These are phyloP conservation scores for Senna siamea DNA, from an alignment of 306 rosid genomes.

Conservation along the genomic window DNA sequence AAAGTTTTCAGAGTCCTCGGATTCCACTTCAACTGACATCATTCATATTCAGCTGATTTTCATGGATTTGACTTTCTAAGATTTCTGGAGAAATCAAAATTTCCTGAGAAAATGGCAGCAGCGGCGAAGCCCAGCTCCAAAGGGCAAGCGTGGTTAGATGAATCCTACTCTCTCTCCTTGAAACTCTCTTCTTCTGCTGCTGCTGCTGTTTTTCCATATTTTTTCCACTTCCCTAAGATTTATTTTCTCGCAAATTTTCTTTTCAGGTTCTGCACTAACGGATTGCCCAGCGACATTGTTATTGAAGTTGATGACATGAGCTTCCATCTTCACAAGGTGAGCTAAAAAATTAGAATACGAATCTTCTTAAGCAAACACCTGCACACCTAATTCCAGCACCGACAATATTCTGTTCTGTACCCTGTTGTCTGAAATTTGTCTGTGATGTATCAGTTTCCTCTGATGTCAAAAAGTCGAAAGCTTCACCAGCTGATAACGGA, in stretches of 20 bases:
- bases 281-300: conserved; percentile 73
- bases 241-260: background rate
- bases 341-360: background rate
- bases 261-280: conserved; percentile 74
- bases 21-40: conserved; percentile 6
- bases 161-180: background rate
- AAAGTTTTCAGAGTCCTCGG: conserved; percentile 1
- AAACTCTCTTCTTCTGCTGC: background rate
- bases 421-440: background rate
- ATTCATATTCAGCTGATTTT: background rate
- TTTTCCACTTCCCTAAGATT: background rate
- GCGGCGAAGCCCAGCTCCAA: conserved; percentile 58
- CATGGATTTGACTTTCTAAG: conserved; percentile 20
- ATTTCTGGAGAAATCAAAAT: conserved; percentile 13
- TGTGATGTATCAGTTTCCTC: conserved; percentile 54
- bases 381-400: background rate
- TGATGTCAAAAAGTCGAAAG: conserved; percentile 66
- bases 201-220: background rate
- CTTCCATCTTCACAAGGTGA: conserved; percentile 78
- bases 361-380: background rate
- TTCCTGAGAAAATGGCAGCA: conserved; percentile 46
- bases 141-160: conserved; percentile 73
- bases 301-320: conserved; percentile 65
- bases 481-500: conserved; percentile 57
- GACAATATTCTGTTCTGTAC: conserved; percentile 5